Conservation (phyloP, 2,329 filamentous ascomycete genomes). For the Helotiales sp. region DNA sequence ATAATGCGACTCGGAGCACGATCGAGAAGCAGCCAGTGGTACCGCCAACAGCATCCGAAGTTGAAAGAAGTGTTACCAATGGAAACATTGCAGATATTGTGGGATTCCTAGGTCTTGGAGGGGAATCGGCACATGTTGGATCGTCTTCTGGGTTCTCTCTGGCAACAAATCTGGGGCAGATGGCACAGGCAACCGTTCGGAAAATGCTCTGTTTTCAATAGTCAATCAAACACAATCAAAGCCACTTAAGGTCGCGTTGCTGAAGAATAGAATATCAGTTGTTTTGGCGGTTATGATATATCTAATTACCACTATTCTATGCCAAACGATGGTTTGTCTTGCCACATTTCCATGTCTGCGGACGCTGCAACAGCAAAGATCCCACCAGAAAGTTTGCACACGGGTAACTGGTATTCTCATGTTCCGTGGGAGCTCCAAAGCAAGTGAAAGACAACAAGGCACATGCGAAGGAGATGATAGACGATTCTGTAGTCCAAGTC, state of each 20-base stretch:
- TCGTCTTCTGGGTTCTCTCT: conserved; percentile 55
- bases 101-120: conserved; percentile 54
- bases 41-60: conserved; percentile 23
- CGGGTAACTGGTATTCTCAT: conserved; percentile 51
- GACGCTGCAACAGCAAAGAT: too few relatives aligned
- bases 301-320: too few relatives aligned
- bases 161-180: conserved; percentile 55
- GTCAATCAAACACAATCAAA: conserved; percentile 30
- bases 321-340: too few relatives aligned
- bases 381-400: conserved; percentile 52
- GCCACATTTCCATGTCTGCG: too few relatives aligned
- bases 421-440: conserved; percentile 52
- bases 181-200: conserved; percentile 60
- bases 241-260: conserved; percentile 38
- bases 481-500: conserved; percentile 44
- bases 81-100: conserved; percentile 50
- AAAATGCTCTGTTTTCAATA: conserved; percentile 51
- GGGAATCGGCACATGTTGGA: conserved; percentile 55
- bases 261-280: neutral
- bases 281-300: too few relatives aligned
- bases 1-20: conserved; percentile 15
- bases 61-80: conserved; percentile 33
- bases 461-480: conserved; percentile 47
- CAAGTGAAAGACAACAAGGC: conserved; percentile 29
- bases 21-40: conserved; percentile 14